These are phyloP conservation scores for Biancaea sappan DNA, from an alignment of 306 rosid genomes.

Conservation along the genomic window DNA sequence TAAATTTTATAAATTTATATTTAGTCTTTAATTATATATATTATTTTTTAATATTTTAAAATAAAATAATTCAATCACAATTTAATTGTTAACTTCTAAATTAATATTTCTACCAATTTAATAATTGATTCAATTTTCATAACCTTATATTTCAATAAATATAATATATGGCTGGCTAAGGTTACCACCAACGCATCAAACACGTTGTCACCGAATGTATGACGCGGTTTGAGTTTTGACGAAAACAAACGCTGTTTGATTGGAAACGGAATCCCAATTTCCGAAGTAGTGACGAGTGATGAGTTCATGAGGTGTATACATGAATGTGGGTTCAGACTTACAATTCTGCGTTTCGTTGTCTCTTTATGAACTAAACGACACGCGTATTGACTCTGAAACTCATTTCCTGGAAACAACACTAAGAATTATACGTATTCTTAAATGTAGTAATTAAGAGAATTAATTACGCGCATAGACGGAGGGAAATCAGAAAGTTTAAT, in stretches of 20 bases:
- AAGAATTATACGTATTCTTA: background rate
- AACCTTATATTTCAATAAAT: no score
- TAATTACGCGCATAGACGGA: background rate
- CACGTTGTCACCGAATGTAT: no score
- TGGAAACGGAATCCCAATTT: background rate
- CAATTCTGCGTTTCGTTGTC: background rate
- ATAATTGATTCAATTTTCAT: no score
- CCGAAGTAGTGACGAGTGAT: no score
- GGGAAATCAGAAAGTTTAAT: background rate
- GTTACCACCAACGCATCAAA: background rate
- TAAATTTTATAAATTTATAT: no score
- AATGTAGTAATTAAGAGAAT: background rate
- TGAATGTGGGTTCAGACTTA: background rate
- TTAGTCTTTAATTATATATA: no score
- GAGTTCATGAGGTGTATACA: no score
- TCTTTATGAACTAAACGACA: slow-evolving; percentile 6
- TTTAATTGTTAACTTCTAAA: no score
- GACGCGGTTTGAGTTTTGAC: background rate
- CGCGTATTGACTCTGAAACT: background rate
- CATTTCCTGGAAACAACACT: background rate
- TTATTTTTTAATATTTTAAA: no score
- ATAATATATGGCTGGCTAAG: slow-evolving; percentile 8
- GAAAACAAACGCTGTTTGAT: background rate
- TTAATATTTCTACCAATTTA: no score
- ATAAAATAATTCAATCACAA: no score